These are phyloP conservation scores for Cryptococcus amylolentus DNA, from an alignment of 1,284 basidiomycete species.

Conservation along the genomic window DNA sequence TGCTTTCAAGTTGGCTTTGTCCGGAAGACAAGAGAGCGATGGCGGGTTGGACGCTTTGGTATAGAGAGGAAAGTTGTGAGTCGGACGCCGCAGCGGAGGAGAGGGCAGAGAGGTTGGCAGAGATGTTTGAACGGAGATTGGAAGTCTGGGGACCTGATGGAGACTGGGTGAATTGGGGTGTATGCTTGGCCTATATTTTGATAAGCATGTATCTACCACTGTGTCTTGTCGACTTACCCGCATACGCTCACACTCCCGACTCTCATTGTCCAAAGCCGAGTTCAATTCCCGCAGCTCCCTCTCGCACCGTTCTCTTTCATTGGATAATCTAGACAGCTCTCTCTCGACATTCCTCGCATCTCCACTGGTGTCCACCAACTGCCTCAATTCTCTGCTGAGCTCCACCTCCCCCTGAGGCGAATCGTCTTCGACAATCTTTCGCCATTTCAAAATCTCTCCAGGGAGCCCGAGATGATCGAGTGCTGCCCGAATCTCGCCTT, in stretches of 20 bases:
- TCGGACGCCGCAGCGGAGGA: constrained; percentile 77
- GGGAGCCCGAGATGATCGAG: constrained; percentile 82
- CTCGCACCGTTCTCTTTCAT: constrained; percentile 62
- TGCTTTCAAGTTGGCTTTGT: constrained; percentile 56
- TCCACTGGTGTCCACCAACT: constrained; percentile 74
- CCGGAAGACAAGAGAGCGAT: constrained; percentile 60
- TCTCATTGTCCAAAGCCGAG: constrained; percentile 70
- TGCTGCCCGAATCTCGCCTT: constrained; percentile 73
- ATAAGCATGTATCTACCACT: not conserved
- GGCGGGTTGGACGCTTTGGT: constrained; percentile 68
- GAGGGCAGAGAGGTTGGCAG: constrained; percentile 69
- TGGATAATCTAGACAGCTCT: constrained; percentile 61
- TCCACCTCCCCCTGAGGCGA: constrained; percentile 54
- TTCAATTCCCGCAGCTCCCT: constrained; percentile 61
- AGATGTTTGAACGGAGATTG: constrained; percentile 71
- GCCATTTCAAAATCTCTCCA: constrained; percentile 69
- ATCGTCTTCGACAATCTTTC: constrained; percentile 66
- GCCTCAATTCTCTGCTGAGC: constrained; percentile 68
- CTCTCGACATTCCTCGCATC: constrained; percentile 56
- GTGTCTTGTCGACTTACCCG: constrained; percentile 51
- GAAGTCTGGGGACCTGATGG: constrained; percentile 74
- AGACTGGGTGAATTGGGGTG: constrained; percentile 83
- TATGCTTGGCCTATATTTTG: constrained; percentile 64
- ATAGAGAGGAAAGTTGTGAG: constrained; percentile 67
- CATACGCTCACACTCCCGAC: constrained; percentile 75